Evolutionary conservation across 2,329 filamentous ascomycete genomes (phyloP).

Genomic region (Colletotrichum euphorbiae): DNA sequence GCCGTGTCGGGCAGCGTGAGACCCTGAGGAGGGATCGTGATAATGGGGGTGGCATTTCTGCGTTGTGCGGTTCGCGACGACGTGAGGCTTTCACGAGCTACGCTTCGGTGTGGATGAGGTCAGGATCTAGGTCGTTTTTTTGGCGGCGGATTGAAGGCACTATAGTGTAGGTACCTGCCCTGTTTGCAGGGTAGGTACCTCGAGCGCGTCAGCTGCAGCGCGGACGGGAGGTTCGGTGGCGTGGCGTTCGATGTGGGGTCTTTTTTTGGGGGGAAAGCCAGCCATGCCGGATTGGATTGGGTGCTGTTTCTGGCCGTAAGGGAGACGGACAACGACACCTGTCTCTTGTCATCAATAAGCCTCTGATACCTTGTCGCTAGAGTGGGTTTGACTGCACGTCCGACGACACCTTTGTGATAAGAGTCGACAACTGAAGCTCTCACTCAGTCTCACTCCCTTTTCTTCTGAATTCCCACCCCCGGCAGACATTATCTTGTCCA

Average conservation of each 20-base stretch:
- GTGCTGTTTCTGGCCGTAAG: conserved; percentile 16
- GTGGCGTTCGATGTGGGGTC: conserved; percentile 16
- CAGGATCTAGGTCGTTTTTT: conserved; percentile 29
- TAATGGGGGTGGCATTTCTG: conserved; percentile 29
- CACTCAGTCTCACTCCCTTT: too few relatives aligned
- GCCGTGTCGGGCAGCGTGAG: background rate
- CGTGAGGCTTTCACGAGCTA: conserved; percentile 9
- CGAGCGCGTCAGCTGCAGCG: conserved; percentile 12
- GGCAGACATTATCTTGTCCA: too few relatives aligned
- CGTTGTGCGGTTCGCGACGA: background rate
- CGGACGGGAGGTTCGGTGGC: background rate
- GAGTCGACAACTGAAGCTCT: too few relatives aligned
- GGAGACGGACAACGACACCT: conserved; percentile 32
- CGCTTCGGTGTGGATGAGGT: conserved; percentile 19
- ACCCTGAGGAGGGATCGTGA: conserved; percentile 16
- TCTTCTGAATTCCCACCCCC: too few relatives aligned
- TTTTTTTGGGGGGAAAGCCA: background rate
- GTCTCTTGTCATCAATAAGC: conserved; percentile 26
- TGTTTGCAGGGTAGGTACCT: conserved; percentile 27
- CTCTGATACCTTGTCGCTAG: background rate
- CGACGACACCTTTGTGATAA: too few relatives aligned
- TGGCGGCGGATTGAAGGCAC: background rate
- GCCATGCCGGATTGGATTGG: background rate
- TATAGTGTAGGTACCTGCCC: background rate
- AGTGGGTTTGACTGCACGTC: background rate